phyloP scores from a whole-genome alignment of 164 flowering plant genomes.

The Protea cynaroides region DNA sequence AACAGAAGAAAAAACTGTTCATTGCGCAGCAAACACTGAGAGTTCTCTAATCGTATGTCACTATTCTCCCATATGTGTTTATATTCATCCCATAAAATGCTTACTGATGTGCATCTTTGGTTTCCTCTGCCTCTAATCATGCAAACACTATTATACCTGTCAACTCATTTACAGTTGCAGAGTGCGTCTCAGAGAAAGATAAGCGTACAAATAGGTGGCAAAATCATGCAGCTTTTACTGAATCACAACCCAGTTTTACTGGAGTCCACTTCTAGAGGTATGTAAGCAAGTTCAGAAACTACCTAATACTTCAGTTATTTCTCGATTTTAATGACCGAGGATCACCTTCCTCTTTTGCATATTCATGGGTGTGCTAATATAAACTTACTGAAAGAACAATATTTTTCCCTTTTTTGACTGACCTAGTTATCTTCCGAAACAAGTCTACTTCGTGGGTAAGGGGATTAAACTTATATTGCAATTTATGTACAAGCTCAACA shows the following conservation, averaged over 20 bases:
- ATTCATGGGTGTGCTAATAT: too few species aligned
- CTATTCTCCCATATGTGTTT: not conserved
- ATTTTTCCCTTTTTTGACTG: too few species aligned
- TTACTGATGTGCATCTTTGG: not conserved
- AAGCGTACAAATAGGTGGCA: slow-evolving; percentile 39
- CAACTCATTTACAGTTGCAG: slow-evolving; percentile 29
- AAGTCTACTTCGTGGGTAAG: too few species aligned
- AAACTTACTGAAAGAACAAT: too few species aligned
- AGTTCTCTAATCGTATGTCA: slow-evolving; percentile 34
- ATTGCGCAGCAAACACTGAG: slow-evolving; percentile 25
- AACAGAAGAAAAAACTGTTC: slow-evolving; percentile 22
- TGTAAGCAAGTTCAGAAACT: slow-evolving; percentile 1
- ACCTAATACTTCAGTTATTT: not conserved
- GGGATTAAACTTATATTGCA: too few species aligned
- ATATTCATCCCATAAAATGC: not conserved
- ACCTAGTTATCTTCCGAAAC: too few species aligned
- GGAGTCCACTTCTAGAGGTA: slow-evolving; percentile 42
- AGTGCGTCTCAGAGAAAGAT: slow-evolving; percentile 42
- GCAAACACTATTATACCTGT: not conserved
- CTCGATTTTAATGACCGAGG: too few species aligned
- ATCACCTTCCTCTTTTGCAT: too few species aligned
- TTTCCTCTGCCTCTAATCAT: not conserved
- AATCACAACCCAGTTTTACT: slow-evolving; percentile 26
- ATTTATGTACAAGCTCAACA: too few species aligned
- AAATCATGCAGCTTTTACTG: slow-evolving; percentile 35